Evolutionary conservation across 352 stramenopile genomes (phyloP), one percentile per base, ranked within the genome.

Genomic region (Pythium periplocum): DNA sequence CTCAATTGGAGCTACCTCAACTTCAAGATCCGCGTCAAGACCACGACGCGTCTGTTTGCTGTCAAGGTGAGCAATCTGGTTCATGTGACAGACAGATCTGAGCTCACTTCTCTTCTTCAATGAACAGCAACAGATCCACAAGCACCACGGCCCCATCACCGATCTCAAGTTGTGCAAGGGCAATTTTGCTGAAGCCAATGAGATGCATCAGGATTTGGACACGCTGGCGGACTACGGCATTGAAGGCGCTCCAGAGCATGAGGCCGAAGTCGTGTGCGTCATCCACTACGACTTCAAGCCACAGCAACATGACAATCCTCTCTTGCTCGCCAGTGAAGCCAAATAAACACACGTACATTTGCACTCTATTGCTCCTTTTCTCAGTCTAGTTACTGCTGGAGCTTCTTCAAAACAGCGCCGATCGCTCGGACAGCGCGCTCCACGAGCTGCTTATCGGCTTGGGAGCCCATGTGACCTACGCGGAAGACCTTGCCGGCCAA

Each of bases 221-320:
- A 73, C 71, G 4, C 53, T 83, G 36, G 53, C 62, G 7, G 75
- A 81, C 30, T 86, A 75, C 47, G 71, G 71, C 31, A 73, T 85
- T 43, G 61, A 75, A 57, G 75, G 75, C 38, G 69, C 70, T 1
- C 59, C 68, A 3, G 51, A 73, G 53, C 46, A 61, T 30, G 69
- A 83, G 6, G 60, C 68, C 4, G 67, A 81, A 63, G 62, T 69
- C 39, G 67, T 78, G 58, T 77, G 59, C 50, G 36, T 78, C 31
- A 76, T 86, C 54, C 73, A 80, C 50, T 83, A 86, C 59, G 72
- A 82, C 46, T 86, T 86, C 51, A 83, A 80, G 60, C 75, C 72
- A 10, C 63, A 75, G 40, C 69, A 86, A 49, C 73, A 86, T 52
- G 75, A 86, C 59, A 79, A 86, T 47, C 68, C 72, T 35, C 55